These are phyloP conservation scores for Dothideomycetes sp. DNA, from an alignment of 2,329 filamentous ascomycete species.

Conservation along the genomic window DNA sequence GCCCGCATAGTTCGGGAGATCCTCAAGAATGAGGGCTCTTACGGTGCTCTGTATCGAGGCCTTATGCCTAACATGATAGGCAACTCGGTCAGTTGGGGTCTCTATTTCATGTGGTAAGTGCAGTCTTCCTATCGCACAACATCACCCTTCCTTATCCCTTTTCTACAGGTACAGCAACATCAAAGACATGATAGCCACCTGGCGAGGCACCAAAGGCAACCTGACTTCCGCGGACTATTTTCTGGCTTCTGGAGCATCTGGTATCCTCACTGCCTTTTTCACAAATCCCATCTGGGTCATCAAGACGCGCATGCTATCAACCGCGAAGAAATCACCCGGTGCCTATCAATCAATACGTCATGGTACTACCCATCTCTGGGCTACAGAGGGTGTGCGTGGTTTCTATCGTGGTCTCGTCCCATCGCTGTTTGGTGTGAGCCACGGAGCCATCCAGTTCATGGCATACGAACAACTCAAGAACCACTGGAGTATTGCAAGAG, in stretches of 20 bases:
- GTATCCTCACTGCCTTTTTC: constrained; percentile 64
- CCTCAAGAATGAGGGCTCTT: constrained; percentile 41
- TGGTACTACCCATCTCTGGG: constrained; percentile 57
- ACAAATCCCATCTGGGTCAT: constrained; percentile 98
- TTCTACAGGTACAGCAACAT: constrained; percentile 41
- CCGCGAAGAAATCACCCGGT: constrained; percentile 59
- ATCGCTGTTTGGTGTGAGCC: constrained; percentile 73
- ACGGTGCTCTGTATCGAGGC: constrained; percentile 74
- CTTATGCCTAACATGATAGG: constrained; percentile 83
- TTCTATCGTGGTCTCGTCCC: constrained; percentile 84
- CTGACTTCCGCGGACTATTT: constrained; percentile 67
- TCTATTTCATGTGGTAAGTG: constrained; percentile 66
- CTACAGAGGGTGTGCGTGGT: constrained; percentile 61
- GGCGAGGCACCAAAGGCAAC: constrained; percentile 25
- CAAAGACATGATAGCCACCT: constrained; percentile 41
- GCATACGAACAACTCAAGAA: constrained; percentile 72
- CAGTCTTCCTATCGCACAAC: neutral
- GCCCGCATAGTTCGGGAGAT: constrained; percentile 42
- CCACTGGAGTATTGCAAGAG: constrained; percentile 38
- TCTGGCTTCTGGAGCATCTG: constrained; percentile 57
- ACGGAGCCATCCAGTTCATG: constrained; percentile 91
- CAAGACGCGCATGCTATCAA: constrained; percentile 93
- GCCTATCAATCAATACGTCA: constrained; percentile 71
- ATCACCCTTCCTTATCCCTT: constrained; percentile 1
- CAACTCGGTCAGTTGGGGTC: constrained; percentile 79